A percentile compares a stretch with the other conserved stretches of the same genome.
Conservation (phyloP, 2,329 filamentous ascomycete species). For the Aspergillus costaricaensis region DNA sequence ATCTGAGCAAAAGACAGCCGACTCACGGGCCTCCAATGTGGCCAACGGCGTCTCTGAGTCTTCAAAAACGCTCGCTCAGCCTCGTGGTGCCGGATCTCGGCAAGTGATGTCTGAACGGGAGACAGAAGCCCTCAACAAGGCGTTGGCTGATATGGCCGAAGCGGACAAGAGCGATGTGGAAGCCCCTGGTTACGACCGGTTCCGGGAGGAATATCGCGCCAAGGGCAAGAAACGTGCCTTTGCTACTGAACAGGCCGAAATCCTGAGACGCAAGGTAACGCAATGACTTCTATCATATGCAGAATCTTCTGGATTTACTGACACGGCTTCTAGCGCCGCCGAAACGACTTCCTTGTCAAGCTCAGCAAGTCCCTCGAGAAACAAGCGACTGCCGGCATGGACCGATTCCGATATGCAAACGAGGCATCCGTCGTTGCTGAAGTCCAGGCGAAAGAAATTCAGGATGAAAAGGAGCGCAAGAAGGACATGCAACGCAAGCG, state of each 20-base stretch:
- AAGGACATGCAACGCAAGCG: slow-evolving; percentile 99
- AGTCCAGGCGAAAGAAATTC: slow-evolving; percentile 85
- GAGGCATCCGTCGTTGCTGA: slow-evolving; percentile 80
- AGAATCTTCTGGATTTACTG: slow-evolving; percentile 10
- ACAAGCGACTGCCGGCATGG: slow-evolving; percentile 71
- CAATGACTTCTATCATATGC: slow-evolving; percentile 16
- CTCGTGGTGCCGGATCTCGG: slow-evolving; percentile 54
- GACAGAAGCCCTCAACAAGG: slow-evolving; percentile 68
- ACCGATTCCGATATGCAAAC: slow-evolving; percentile 73
- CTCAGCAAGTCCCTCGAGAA: slow-evolving; percentile 62
- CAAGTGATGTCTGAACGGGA: slow-evolving; percentile 60
- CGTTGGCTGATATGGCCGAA: slow-evolving; percentile 62
- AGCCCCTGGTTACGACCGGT: slow-evolving; percentile 51
- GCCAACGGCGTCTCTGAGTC: slow-evolving; percentile 29
- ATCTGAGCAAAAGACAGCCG: slow-evolving; percentile 23
- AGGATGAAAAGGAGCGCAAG: slow-evolving; percentile 96
- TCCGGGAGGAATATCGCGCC: slow-evolving; percentile 56
- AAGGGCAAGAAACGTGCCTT: slow-evolving; percentile 67
- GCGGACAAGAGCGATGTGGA: slow-evolving; percentile 61
- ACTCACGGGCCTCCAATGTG: slow-evolving; percentile 19
- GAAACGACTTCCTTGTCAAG: slow-evolving; percentile 57
- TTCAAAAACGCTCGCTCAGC: slow-evolving; percentile 19
- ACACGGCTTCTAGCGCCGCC: slow-evolving; percentile 56
- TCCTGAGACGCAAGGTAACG: slow-evolving; percentile 64
- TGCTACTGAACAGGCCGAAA: slow-evolving; percentile 66